These are phyloP conservation scores for Cryptococcus sp. DNA, from an alignment of 1,284 basidiomycete genomes.

Conservation along the genomic window DNA sequence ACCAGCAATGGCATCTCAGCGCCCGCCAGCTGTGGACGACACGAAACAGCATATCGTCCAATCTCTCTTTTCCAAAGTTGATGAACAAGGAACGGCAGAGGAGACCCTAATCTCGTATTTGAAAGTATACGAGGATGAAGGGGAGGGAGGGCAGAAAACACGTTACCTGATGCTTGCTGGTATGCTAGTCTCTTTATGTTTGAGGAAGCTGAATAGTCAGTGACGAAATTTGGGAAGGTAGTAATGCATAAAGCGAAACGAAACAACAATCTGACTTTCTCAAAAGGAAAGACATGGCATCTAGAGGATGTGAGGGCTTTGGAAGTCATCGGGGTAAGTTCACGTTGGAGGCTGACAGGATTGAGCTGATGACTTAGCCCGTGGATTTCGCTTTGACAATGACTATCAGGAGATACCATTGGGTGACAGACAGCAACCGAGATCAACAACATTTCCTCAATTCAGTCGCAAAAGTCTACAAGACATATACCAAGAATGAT, in stretches of 20 bases:
- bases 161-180: constrained; percentile 81
- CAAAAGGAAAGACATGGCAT: constrained; percentile 96
- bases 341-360: background rate
- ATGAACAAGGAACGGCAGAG: constrained; percentile 57
- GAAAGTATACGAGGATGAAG: constrained; percentile 75
- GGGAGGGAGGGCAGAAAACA: constrained; percentile 66
- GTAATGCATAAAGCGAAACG: constrained; percentile 93
- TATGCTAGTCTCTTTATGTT: constrained; percentile 52
- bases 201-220: constrained; percentile 47
- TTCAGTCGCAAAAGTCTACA: constrained; percentile 65
- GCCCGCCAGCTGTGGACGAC: constrained; percentile 19
- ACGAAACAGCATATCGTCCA: constrained; percentile 62
- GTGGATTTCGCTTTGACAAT: constrained; percentile 72
- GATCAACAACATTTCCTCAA: constrained; percentile 72
- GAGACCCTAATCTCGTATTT: constrained; percentile 79
- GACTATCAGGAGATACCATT: constrained; percentile 71
- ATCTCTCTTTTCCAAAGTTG: constrained; percentile 72
- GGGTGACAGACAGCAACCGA: constrained; percentile 69
- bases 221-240: constrained; percentile 60
- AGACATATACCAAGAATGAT: constrained; percentile 58
- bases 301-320: constrained; percentile 73
- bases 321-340: constrained; percentile 68
- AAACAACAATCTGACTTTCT: constrained; percentile 92
- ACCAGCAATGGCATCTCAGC: background rate
- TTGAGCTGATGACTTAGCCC: constrained; percentile 50